Conservation (phyloP, 257 asterid genomes). For the Solanum paucissectum region DNA sequence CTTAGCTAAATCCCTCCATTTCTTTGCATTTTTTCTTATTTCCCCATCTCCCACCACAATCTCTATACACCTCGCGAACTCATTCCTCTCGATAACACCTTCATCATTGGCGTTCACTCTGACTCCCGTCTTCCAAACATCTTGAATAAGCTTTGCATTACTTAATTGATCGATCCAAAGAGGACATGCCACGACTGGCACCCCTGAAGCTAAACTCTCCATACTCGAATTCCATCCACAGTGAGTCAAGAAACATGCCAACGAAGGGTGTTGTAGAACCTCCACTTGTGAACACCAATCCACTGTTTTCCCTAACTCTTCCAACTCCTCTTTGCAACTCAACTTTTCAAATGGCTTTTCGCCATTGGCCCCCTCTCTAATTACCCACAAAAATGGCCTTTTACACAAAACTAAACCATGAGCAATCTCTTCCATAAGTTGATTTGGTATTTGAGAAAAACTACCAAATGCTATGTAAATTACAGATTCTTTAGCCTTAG, state of each 20-base stretch:
- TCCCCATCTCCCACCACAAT: conserved; percentile 2
- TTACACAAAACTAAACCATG: not conserved
- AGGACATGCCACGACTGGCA: conserved; percentile 15
- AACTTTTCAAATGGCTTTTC: conserved; percentile 1
- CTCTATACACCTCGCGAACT: conserved; percentile 13
- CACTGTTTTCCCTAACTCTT: conserved; percentile 5
- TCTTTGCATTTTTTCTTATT: conserved; percentile 5
- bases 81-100: conserved; percentile 4
- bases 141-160: conserved; percentile 9
- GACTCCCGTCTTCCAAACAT: conserved; percentile 8
- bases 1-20: conserved; percentile 12
- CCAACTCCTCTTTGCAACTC: conserved; percentile 11
- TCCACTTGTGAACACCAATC: conserved; percentile 15
- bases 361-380: not conserved
- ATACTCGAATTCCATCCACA: conserved; percentile 18
- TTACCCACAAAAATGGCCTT: conserved; percentile 21
- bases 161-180: conserved; percentile 10
- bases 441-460: not conserved
- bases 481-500: conserved; percentile 5
- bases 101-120: conserved; percentile 1
- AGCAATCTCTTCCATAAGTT: conserved; percentile 14
- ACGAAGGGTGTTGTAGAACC: conserved; percentile 1
- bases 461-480: conserved; percentile 11
- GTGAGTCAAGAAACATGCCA: conserved; percentile 12
- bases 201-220: conserved; percentile 14